phyloP scores from a whole-genome alignment of 1,284 basidiomycete species.

The Anthracocystis walkeri region DNA sequence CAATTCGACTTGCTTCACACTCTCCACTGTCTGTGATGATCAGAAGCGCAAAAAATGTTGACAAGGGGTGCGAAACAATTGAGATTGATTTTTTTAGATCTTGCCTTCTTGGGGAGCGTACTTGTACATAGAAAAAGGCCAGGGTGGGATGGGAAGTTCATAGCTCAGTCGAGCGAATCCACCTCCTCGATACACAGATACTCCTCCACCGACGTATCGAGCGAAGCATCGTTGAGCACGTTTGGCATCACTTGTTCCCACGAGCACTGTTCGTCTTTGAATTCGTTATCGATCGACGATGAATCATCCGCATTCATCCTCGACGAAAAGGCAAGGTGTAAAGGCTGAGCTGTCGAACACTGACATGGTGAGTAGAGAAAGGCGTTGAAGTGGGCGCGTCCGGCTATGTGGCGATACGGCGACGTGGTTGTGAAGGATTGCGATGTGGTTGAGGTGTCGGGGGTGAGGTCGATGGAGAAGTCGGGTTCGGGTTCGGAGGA shows the following conservation, averaged over 20 bases:
- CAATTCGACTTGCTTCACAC: conserved; percentile 1
- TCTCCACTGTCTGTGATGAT: neutral
- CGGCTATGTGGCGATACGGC: conserved; percentile 1
- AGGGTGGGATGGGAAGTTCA: too few species aligned
- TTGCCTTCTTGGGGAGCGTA: neutral
- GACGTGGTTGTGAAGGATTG: neutral
- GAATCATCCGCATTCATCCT: neutral
- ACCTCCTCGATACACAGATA: conserved; percentile 1
- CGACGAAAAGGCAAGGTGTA: neutral
- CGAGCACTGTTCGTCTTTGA: neutral
- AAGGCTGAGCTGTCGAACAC: neutral
- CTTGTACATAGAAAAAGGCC: too few species aligned
- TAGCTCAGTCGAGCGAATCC: neutral
- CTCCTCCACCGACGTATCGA: conserved; percentile 6
- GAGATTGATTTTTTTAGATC: neutral
- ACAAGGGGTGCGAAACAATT: neutral
- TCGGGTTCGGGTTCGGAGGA: conserved; percentile 19
- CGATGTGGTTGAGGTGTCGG: neutral
- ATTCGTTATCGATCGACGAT: neutral
- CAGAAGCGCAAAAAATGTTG: too few species aligned
- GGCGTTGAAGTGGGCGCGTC: conserved; percentile 4
- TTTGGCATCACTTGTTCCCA: conserved; percentile 29
- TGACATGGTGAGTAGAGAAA: conserved; percentile 29
- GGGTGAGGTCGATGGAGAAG: conserved; percentile 13
- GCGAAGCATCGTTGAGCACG: conserved; percentile 19